Conservation (phyloP, 345 rosid genomes). For the Bruguiera sexangula region DNA sequence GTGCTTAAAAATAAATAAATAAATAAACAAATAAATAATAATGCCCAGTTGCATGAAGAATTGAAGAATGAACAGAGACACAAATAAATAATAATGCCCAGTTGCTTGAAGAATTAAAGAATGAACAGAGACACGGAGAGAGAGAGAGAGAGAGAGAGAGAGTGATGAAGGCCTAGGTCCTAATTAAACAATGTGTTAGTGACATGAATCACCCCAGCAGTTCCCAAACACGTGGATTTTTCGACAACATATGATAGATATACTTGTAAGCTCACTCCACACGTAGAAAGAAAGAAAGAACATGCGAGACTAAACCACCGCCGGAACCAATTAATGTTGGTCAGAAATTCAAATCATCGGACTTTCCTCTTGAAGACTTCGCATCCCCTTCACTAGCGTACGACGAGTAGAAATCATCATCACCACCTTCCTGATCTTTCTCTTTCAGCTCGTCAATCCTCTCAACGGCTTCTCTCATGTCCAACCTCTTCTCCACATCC, state of each 20-base stretch:
- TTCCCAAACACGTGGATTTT: too few relatives aligned
- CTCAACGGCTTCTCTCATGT: slow-evolving; percentile 58
- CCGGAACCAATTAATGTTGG: background rate
- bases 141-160: background rate
- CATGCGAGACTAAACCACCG: too few relatives aligned
- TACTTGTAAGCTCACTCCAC: background rate
- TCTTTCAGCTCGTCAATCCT: slow-evolving; percentile 58
- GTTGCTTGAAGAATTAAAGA: background rate
- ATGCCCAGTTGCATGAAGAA: background rate
- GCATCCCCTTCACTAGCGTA: slow-evolving; percentile 47
- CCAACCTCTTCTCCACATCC: slow-evolving; percentile 78
- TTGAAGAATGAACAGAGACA: background rate
- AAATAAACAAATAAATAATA: too few relatives aligned
- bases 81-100: too few relatives aligned
- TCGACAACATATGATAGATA: too few relatives aligned
- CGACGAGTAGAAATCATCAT: slow-evolving; percentile 58
- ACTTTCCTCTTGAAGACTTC: slow-evolving; percentile 31
- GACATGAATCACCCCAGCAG: background rate
- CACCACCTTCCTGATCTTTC: slow-evolving; percentile 23
- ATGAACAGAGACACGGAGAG: background rate
- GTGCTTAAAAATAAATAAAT: too few relatives aligned
- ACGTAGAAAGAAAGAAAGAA: background rate
- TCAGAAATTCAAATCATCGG: slow-evolving; percentile 33
- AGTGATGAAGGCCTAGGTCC: background rate
- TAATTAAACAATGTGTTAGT: background rate